These are phyloP conservation scores for Globisporangium mamillatum DNA, from an alignment of 352 stramenopile species.

Conservation along the genomic window DNA sequence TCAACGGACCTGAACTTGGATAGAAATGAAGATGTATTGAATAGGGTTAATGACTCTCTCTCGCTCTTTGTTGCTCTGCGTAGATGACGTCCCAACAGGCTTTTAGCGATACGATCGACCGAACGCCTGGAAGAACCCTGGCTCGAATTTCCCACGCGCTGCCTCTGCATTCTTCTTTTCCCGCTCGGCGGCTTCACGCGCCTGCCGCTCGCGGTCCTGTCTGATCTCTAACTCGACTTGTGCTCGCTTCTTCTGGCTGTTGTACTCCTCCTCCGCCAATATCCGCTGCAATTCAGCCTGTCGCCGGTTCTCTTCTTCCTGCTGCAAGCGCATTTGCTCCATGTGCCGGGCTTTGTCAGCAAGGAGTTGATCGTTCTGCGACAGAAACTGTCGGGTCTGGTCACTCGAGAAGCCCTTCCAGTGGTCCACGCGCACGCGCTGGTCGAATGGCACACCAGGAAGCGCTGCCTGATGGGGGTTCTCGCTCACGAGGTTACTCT, in stretches of 20 bases:
- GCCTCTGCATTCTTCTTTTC: slow-evolving; percentile 51
- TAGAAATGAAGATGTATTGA: slow-evolving; percentile 9
- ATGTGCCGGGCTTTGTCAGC: slow-evolving; percentile 43
- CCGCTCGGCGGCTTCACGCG: slow-evolving; percentile 45
- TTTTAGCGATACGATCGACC: slow-evolving; percentile 70
- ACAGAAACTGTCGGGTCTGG: slow-evolving; percentile 53
- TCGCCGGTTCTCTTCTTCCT: slow-evolving; percentile 30
- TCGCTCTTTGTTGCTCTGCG: background rate
- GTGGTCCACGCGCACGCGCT: slow-evolving; percentile 72
- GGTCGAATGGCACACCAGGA: slow-evolving; percentile 33
- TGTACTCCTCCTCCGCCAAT: slow-evolving; percentile 48
- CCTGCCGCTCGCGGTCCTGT: slow-evolving; percentile 44
- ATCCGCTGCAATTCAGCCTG: slow-evolving; percentile 43
- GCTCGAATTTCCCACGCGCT: slow-evolving; percentile 61
- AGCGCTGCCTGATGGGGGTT: slow-evolving; percentile 55
- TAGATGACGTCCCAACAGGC: background rate
- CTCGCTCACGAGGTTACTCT: slow-evolving; percentile 71
- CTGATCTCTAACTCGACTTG: slow-evolving; percentile 56
- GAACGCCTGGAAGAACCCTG: slow-evolving; percentile 74
- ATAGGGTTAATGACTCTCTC: slow-evolving; percentile 8
- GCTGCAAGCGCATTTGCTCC: slow-evolving; percentile 34
- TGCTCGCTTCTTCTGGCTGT: slow-evolving; percentile 42
- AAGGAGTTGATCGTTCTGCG: slow-evolving; percentile 58
- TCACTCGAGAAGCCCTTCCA: slow-evolving; percentile 73
- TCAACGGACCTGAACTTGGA: background rate